Conservation (phyloP, 108 stramenopile species). For the Pseudonitzschia delicatissima region DNA sequence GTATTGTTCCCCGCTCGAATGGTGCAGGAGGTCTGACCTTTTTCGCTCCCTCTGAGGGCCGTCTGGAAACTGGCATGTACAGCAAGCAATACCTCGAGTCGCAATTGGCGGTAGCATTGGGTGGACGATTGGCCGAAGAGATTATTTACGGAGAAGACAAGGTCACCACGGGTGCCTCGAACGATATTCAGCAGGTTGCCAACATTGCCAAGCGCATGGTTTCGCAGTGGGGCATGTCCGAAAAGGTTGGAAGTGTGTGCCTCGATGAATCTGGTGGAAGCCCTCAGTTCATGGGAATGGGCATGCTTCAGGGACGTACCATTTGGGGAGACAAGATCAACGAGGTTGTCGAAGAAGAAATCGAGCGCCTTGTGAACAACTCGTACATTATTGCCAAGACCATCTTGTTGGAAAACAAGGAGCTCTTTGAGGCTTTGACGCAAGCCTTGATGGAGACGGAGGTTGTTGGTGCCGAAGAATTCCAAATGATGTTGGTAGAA, state of each 20-base stretch:
- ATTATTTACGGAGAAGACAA: slow-evolving; percentile 92
- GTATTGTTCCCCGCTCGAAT: slow-evolving; percentile 92
- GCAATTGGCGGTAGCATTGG: slow-evolving; percentile 91
- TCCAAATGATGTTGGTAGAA: slow-evolving; percentile 89
- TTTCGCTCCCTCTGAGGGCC: slow-evolving; percentile 91
- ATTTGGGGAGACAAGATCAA: slow-evolving; percentile 80
- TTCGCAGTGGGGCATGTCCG: slow-evolving; percentile 95
- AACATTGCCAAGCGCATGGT: slow-evolving; percentile 95
- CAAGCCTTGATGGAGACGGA: slow-evolving; percentile 84
- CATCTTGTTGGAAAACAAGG: slow-evolving; percentile 77
- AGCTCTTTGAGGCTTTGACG: slow-evolving; percentile 83
- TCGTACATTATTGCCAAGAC: slow-evolving; percentile 85
- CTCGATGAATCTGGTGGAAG: slow-evolving; percentile 52
- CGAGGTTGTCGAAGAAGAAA: slow-evolving; percentile 80
- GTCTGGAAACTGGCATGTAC: slow-evolving; percentile 92
- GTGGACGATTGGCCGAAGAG: slow-evolving; percentile 97
- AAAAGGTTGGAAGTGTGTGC: slow-evolving; percentile 89
- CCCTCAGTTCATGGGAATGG: slow-evolving; percentile 70
- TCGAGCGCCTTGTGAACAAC: slow-evolving; percentile 93
- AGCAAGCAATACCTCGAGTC: slow-evolving; percentile 91
- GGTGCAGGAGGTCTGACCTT: slow-evolving; percentile 94
- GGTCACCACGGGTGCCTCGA: slow-evolving; percentile 96
- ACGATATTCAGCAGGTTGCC: slow-evolving; percentile 95
- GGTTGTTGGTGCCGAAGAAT: slow-evolving; percentile 91
- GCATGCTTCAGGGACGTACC: slow-evolving; percentile 59